Evolutionary conservation across 441 rosid species (phyloP).

Genomic region (Corymbia calophylla): DNA sequence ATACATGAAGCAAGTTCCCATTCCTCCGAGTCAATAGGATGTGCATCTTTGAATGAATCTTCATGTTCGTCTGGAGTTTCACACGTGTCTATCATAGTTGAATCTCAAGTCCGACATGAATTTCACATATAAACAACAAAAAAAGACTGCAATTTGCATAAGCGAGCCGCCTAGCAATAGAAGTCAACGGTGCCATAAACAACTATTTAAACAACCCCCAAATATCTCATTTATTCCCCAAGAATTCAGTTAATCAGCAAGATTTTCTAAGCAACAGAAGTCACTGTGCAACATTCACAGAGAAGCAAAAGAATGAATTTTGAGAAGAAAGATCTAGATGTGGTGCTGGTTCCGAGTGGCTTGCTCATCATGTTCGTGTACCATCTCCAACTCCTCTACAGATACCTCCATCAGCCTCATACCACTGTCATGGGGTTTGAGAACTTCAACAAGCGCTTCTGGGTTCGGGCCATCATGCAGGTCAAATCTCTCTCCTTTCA

Average conservation of each 20-base stretch:
- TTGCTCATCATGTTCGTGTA: constrained; percentile 44
- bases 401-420: constrained; percentile 53
- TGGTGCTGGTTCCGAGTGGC: constrained; percentile 54
- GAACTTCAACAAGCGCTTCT: constrained; percentile 53
- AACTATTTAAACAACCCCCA: neutral
- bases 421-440: constrained; percentile 60
- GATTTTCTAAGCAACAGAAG: neutral
- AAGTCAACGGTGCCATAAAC: neutral
- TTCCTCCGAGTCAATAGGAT: neutral
- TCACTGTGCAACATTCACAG: neutral
- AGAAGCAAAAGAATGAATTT: constrained; percentile 10
- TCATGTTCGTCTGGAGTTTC: neutral
- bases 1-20: neutral
- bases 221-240: neutral
- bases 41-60: neutral
- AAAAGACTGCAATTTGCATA: neutral
- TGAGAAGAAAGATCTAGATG: constrained; percentile 45
- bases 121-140: neutral
- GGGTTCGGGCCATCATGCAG: constrained; percentile 63
- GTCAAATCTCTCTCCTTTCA: constrained; percentile 1
- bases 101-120: neutral
- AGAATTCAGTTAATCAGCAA: neutral
- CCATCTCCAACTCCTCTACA: constrained; percentile 53
- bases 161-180: neutral
- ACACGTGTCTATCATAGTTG: neutral